A percentile compares a stretch with the other conserved stretches of the same genome.
phyloP scores from a whole-genome alignment of 768 basidiomycete genomes.

The Rhizopogon vinicolor region DNA sequence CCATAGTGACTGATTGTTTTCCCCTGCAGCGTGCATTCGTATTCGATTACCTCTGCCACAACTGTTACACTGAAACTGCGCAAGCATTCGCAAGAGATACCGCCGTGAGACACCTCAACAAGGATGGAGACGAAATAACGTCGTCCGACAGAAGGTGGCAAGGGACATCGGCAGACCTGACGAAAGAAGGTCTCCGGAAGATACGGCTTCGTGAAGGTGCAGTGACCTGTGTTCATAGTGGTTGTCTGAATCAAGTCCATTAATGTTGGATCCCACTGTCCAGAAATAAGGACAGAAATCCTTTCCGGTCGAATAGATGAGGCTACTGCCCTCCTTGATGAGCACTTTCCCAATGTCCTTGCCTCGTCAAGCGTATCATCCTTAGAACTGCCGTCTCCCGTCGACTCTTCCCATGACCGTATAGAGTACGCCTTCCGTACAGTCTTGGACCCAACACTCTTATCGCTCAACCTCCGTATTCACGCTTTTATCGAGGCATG shows the following conservation, averaged over 20 bases:
- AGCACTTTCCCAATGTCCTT: slow-evolving; percentile 74
- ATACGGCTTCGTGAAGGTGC: slow-evolving; percentile 54
- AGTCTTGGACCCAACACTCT: slow-evolving; percentile 69
- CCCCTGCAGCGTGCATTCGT: slow-evolving; percentile 56
- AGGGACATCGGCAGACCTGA: slow-evolving; percentile 19
- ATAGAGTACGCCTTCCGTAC: slow-evolving; percentile 52
- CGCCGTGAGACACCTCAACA: slow-evolving; percentile 55
- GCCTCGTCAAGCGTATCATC: slow-evolving; percentile 13
- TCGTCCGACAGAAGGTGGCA: slow-evolving; percentile 17
- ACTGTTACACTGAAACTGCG: slow-evolving; percentile 69
- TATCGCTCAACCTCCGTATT: slow-evolving; percentile 82
- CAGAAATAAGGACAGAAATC: slow-evolving; percentile 69
- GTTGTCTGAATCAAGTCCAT: background rate
- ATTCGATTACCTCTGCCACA: slow-evolving; percentile 73
- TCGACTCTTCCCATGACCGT: slow-evolving; percentile 25
- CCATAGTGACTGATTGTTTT: background rate
- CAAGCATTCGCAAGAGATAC: slow-evolving; percentile 63
- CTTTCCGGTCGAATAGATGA: slow-evolving; percentile 73
- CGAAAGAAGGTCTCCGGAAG: slow-evolving; percentile 37
- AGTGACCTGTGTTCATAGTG: slow-evolving; percentile 8
- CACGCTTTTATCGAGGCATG: slow-evolving; percentile 85
- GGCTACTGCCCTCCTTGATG: slow-evolving; percentile 61
- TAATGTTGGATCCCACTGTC: slow-evolving; percentile 2
- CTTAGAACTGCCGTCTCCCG: slow-evolving; percentile 11
- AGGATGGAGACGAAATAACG: slow-evolving; percentile 65